Conservation (phyloP, 2,329 filamentous ascomycete genomes). For the Lasiodiplodia gonubiensis region DNA sequence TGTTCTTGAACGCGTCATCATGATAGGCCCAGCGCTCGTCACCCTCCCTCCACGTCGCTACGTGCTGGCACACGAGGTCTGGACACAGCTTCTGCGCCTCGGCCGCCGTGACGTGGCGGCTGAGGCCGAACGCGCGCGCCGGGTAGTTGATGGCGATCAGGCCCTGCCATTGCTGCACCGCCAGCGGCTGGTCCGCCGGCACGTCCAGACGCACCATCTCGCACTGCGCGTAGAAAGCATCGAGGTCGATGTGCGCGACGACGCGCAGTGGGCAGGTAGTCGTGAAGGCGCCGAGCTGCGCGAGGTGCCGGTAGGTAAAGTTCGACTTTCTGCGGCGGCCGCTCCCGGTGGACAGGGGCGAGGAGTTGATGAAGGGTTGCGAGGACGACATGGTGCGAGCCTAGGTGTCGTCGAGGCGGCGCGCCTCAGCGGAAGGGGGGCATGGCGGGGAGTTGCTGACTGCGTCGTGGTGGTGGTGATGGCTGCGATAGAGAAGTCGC, state of each 20-base stretch:
- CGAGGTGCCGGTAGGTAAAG: constrained; percentile 85
- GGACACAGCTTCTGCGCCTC: constrained; percentile 91
- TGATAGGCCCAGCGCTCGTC: constrained; percentile 92
- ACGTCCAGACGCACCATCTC: constrained; percentile 86
- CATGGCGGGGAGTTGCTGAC: constrained; percentile 8
- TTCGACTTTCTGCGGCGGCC: constrained; percentile 61
- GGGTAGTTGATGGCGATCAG: constrained; percentile 97
- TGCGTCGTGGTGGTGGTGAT: not conserved
- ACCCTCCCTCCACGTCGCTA: constrained; percentile 92
- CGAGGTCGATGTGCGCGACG: constrained; percentile 90
- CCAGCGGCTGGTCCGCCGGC: constrained; percentile 77
- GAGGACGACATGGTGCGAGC: constrained; percentile 53
- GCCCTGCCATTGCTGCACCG: constrained; percentile 94
- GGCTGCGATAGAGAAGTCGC: not conserved
- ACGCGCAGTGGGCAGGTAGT: constrained; percentile 80
- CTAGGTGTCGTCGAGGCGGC: constrained; percentile 19
- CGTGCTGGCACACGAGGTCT: constrained; percentile 83
- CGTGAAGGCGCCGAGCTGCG: constrained; percentile 73
- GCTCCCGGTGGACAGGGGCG: constrained; percentile 49
- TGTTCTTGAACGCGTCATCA: constrained; percentile 77
- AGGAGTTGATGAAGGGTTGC: constrained; percentile 54
- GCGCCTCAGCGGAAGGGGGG: constrained; percentile 13
- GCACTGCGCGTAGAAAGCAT: constrained; percentile 95
- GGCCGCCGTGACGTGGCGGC: constrained; percentile 74
- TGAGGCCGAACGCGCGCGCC: constrained; percentile 79